phyloP scores from a whole-genome alignment of 345 rosid species.

The Conringia planisiliqua region DNA sequence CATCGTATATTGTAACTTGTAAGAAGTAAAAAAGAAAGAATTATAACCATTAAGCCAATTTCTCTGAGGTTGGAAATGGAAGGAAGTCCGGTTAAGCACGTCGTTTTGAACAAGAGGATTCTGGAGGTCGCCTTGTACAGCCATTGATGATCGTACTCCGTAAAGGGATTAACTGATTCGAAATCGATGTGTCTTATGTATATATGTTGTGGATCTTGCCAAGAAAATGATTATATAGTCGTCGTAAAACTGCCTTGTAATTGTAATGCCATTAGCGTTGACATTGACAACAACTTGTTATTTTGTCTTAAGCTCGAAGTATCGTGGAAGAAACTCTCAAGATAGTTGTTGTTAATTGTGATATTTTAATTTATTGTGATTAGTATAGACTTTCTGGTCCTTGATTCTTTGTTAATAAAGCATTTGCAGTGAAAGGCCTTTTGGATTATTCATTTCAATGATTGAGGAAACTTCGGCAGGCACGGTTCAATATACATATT shows the following conservation, averaged over 20 bases:
- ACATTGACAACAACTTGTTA: background rate
- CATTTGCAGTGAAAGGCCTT: background rate
- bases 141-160: constrained; percentile 23
- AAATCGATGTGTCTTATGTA: background rate
- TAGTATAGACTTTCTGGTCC: background rate
- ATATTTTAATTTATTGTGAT: background rate
- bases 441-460: background rate
- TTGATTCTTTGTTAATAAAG: background rate
- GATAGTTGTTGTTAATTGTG: background rate
- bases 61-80: constrained; percentile 40
- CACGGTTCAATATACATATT: too few relatives aligned
- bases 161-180: background rate
- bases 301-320: constrained; percentile 4
- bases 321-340: constrained; percentile 24
- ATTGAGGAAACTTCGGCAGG: background rate
- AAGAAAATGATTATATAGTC: constrained; percentile 2
- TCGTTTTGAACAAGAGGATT: background rate
- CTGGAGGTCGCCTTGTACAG: constrained; percentile 12
- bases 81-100: constrained; percentile 26
- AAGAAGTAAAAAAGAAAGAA: background rate
- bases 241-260: background rate
- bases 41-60: constrained; percentile 44
- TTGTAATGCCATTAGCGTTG: constrained; percentile 11
- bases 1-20: background rate
- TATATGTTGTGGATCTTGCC: constrained; percentile 10